Evolutionary conservation across 1,139 yeast species (phyloP).

Genomic region (Pichia sp.): DNA sequence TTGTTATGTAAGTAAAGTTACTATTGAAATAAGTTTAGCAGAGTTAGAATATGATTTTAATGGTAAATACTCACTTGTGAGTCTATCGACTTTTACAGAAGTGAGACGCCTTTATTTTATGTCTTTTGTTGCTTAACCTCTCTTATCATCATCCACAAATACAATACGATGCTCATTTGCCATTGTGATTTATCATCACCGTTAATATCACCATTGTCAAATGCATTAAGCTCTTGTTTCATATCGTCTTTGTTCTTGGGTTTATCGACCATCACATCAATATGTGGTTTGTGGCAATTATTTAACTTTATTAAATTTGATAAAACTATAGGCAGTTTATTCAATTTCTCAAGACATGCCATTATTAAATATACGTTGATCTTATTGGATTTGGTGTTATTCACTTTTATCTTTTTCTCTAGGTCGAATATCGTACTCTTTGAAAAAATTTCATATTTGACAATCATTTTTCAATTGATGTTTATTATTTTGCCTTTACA

Average conservation of each 20-base stretch:
- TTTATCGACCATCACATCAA: slow-evolving; percentile 23
- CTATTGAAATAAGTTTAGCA: too few species aligned
- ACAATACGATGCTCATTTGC: not conserved
- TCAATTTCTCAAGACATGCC: slow-evolving; percentile 16
- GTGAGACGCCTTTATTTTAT: too few species aligned
- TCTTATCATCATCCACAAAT: not conserved
- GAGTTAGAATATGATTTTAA: too few species aligned
- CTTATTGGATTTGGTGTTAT: slow-evolving; percentile 10
- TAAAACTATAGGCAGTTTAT: slow-evolving; percentile 17
- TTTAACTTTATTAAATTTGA: slow-evolving; percentile 15
- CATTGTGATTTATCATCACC: slow-evolving; percentile 5
- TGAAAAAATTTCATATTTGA: slow-evolving; percentile 27
- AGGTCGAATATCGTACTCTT: too few species aligned
- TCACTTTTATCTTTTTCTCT: slow-evolving; percentile 7
- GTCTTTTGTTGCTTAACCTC: too few species aligned
- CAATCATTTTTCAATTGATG: slow-evolving; percentile 19
- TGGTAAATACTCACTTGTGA: too few species aligned
- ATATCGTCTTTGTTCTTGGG: slow-evolving; percentile 29
- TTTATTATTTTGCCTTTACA: slow-evolving; percentile 36
- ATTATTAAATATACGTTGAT: slow-evolving; percentile 15
- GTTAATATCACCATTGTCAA: slow-evolving; percentile 26
- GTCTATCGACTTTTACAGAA: too few species aligned
- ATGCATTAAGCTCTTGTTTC: slow-evolving; percentile 56
- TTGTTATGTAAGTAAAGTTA: too few species aligned
- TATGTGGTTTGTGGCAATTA: slow-evolving; percentile 32